A percentile compares a stretch with the other conserved stretches of the same genome.
These are phyloP conservation scores for Paspalum notatum DNA, from an alignment of 176 grass and related monocot species.

Conservation along the genomic window DNA sequence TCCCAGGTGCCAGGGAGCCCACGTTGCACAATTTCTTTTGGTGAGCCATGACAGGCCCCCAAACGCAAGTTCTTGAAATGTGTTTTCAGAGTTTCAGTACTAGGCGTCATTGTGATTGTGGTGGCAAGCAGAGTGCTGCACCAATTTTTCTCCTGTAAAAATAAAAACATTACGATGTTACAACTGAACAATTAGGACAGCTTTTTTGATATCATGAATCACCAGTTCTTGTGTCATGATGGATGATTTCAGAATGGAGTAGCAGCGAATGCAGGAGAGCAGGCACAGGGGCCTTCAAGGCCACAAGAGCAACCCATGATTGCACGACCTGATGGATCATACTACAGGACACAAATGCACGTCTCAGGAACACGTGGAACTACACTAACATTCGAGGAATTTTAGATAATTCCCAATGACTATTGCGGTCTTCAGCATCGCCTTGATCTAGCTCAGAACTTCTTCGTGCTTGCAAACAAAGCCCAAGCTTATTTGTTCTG, in stretches of 20 bases:
- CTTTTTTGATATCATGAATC: conserved; percentile 23
- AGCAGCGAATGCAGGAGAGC: conserved; percentile 23
- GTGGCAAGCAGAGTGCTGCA: not conserved
- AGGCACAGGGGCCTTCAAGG: conserved; percentile 9
- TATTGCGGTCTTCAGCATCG: conserved; percentile 32
- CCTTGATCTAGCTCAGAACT: conserved; percentile 27
- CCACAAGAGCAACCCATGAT: conserved; percentile 30
- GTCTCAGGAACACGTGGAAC: conserved; percentile 21
- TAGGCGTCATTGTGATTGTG: not conserved
- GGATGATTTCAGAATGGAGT: conserved; percentile 19
- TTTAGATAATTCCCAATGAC: conserved; percentile 31
- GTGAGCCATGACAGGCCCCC: not conserved
- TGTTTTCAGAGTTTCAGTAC: not conserved
- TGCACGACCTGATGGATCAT: conserved; percentile 21
- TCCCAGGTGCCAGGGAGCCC: not conserved
- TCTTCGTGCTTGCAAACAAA: not conserved
- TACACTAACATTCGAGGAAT: conserved; percentile 44
- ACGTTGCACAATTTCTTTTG: not conserved
- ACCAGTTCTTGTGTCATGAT: conserved; percentile 30
- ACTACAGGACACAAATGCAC: conserved; percentile 26
- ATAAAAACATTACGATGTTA: not conserved
- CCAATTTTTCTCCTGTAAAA: not conserved
- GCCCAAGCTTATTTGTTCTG: conserved; percentile 43
- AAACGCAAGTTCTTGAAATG: not conserved
- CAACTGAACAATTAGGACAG: not conserved